Evolutionary conservation across 257 asterid genomes (phyloP), one percentile per base, ranked within the genome.

Genomic region (Scutellaria minor): DNA sequence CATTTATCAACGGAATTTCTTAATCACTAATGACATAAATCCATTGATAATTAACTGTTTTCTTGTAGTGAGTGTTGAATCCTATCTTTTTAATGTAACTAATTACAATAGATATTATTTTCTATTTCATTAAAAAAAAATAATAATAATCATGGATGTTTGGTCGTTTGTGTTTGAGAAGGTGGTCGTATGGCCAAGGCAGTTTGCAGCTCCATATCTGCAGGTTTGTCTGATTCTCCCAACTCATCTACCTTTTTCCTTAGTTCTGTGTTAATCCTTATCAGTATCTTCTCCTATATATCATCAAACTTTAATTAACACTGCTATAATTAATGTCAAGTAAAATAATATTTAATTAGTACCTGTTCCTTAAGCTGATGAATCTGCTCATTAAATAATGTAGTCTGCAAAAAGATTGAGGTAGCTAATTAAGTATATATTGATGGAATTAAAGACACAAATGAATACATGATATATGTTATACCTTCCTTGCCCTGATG

Each of bases 401-500:
- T 47, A 48, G 9, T 77, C 94, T 88, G 83, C 45, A 37, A n/a
- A 50, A 35, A 7, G n/a, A 64, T 13, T 31, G 37, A 31, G 37
- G 1, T 27, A 27, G 35, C 37, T 31, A 31, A 4, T 31, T 31
- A 31, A 31, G 37, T 15, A 24, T 24, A 24, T 24, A 5, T 7
- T 27, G 41, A n/a, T 2, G 12, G 47, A 3, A 24, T 24, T 24
- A 24, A 10, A 11, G 52, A 76, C 2, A 24, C 27, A 24, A 24
- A 18, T 18, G 18, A 18, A 24, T 24, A 24, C 27, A 24, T 24
- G 27, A 24, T 24, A 24, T 24, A 24, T 24, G 18, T 18, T 18
- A 24, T 24, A 86, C 94, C 94, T 88, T 88, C 55, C 82, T 82
- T 55, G 80, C 85, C 63, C 87, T 76, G 65, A 88, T 80, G 14